Evolutionary conservation across 2,329 filamentous ascomycete species (phyloP), one percentile per base, ranked within the genome.

Genomic region (Juglanconis sp.): DNA sequence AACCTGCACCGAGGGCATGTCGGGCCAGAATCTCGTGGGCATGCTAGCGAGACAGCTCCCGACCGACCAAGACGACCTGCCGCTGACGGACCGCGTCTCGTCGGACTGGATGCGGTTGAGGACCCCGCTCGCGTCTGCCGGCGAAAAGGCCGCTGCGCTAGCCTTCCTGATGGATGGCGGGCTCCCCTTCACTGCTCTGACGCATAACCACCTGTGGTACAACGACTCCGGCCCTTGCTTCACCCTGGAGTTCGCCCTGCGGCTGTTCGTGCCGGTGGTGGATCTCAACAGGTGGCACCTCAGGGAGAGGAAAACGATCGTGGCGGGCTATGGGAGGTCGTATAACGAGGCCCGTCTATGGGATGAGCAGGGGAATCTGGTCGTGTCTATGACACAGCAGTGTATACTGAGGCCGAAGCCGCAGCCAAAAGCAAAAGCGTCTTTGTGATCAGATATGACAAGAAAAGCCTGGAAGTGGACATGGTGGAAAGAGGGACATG

Each of bases 331-430:
- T 30, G 80, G 78, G 1, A 69, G 81, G 34, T 75, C 77, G 2
- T 82, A 74, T 66, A 69, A 71, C 1, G 80, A 83, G 68, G 69
- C 66, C 0, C 72, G 75, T 59, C 48, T 83, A 3, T 82, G 74
- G 73, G 74, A 81, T 66, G 69, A 71, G 56, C 58, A 72, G 40
- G 79, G 80, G 0, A 73, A 69, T 46, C 65, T 81, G 64, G 68
- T 82, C 1, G 80, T 79, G 13, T 72, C 66, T 48, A 80, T 81
- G 76, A 79, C 74, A 9, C 80, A 83, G 70, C 78, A 81, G 70
- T 72, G 68, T 6, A 76, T 76, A 38, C 56, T 76, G 65, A 56
- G 73, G 49, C 64, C 67, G 5, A 63, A 57, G 58, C 52, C 53
- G 8, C 36, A 42, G 8, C 31, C 13, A 4, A 56, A 40, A 38